Conservation (phyloP, 805 yeast genomes). For the Cyberlindnera bimundalis region DNA sequence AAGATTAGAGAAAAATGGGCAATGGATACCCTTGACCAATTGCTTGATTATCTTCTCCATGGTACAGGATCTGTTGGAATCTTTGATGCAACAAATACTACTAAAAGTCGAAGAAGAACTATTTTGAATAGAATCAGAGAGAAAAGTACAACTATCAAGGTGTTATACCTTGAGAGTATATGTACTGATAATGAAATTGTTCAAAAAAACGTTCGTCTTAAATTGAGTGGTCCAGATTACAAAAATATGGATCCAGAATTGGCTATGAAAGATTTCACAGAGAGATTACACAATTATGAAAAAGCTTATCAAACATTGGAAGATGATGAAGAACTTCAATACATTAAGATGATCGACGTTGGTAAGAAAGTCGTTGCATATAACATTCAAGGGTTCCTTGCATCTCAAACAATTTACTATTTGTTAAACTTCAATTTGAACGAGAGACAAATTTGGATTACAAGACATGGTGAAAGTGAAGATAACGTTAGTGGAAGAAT, state of each 20-base stretch:
- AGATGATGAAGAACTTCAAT: constrained; percentile 71
- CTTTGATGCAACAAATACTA: constrained; percentile 80
- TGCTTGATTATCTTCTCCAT: constrained; percentile 73
- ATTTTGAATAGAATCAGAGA: constrained; percentile 56
- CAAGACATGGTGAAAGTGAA: constrained; percentile 90
- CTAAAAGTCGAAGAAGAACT: constrained; percentile 57
- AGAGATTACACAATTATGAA: constrained; percentile 78
- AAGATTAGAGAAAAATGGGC: constrained; percentile 92
- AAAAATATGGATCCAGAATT: constrained; percentile 74
- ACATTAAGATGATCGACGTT: constrained; percentile 93
- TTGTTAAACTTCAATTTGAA: constrained; percentile 82
- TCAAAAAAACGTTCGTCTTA: constrained; percentile 79
- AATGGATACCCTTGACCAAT: constrained; percentile 81
- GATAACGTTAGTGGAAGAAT: constrained; percentile 83
- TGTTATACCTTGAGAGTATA: constrained; percentile 79
- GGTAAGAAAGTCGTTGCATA: constrained; percentile 92
- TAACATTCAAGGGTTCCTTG: constrained; percentile 82
- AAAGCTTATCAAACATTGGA: constrained; percentile 88
- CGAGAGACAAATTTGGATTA: constrained; percentile 90
- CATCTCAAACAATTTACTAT: constrained; percentile 91
- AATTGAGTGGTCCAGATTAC: constrained; percentile 92
- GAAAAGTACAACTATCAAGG: constrained; percentile 64
- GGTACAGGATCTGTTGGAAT: constrained; percentile 92
- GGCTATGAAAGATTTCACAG: constrained; percentile 79
- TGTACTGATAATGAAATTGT: constrained; percentile 79